Evolutionary conservation across 1,139 yeast genomes (phyloP).

Genomic region (Taphrina sp.): DNA sequence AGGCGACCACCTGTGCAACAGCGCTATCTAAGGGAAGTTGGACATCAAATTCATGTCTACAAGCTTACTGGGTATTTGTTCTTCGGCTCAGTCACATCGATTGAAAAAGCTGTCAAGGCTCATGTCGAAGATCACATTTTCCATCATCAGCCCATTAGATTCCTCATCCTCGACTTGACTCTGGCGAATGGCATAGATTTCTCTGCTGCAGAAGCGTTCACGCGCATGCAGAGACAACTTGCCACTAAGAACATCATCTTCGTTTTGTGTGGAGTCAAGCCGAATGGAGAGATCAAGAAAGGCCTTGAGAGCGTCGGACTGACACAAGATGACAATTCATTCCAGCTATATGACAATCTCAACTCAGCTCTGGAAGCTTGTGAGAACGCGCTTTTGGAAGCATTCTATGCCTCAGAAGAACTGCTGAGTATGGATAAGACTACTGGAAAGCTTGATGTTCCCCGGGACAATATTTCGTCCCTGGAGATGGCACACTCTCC

Average conservation of each 20-base stretch:
- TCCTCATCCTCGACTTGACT: conserved; percentile 77
- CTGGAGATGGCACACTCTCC: conserved; percentile 33
- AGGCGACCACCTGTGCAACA: conserved; percentile 88
- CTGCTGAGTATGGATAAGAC: conserved; percentile 30
- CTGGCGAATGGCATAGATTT: conserved; percentile 82
- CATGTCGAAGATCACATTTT: conserved; percentile 54
- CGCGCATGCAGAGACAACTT: conserved; percentile 76
- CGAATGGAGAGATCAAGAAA: conserved; percentile 58
- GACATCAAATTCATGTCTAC: conserved; percentile 83
- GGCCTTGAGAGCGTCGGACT: conserved; percentile 72
- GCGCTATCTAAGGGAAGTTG: conserved; percentile 78
- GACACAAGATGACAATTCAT: conserved; percentile 51
- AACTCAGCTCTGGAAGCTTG: conserved; percentile 95
- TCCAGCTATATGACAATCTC: conserved; percentile 65
- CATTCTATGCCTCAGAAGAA: conserved; percentile 50
- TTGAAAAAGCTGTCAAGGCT: conserved; percentile 69
- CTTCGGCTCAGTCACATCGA: conserved; percentile 92
- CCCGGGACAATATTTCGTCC: conserved; percentile 15
- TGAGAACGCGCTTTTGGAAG: conserved; percentile 79
- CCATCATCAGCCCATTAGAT: conserved; percentile 61
- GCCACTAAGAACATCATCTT: conserved; percentile 68
- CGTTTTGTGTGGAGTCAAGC: conserved; percentile 75
- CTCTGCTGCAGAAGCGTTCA: conserved; percentile 94
- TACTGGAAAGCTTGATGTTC: conserved; percentile 14
- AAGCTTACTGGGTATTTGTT: conserved; percentile 85